Conservation (phyloP, 768 basidiomycete genomes). For the Coprinopsis sp. region DNA sequence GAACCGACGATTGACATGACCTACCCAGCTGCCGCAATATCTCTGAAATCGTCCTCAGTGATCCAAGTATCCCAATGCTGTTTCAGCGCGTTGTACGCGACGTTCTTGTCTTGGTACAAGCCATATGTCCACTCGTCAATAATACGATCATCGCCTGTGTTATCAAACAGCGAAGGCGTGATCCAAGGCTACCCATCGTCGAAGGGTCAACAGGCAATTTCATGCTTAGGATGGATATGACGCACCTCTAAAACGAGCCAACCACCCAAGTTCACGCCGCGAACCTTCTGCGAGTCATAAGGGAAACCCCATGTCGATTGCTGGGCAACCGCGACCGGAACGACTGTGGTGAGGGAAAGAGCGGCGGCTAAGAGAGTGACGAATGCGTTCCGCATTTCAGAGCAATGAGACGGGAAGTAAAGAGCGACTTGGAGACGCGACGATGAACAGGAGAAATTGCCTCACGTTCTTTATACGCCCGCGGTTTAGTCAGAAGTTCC, state of each 20-base stretch:
- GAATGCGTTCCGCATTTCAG: conserved; percentile 5
- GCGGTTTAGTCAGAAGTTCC: no score
- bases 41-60: conserved; percentile 69
- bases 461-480: no score
- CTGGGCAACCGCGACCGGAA: conserved; percentile 22
- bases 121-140: conserved; percentile 80
- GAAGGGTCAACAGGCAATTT: not conserved
- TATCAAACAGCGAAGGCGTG: conserved; percentile 67
- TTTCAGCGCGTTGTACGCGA: conserved; percentile 43
- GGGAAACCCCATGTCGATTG: conserved; percentile 59
- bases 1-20: conserved; percentile 8
- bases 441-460: no score
- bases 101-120: conserved; percentile 47
- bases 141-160: conserved; percentile 53
- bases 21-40: conserved; percentile 71
- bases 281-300: conserved; percentile 66
- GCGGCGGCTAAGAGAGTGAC: conserved; percentile 9
- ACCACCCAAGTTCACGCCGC: conserved; percentile 79
- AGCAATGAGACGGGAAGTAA: not conserved
- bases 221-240: not conserved
- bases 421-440: no score
- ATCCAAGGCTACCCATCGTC: conserved; percentile 55
- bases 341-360: conserved; percentile 14
- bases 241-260: conserved; percentile 45
- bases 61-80: conserved; percentile 80